Evolutionary conservation across 805 yeast species (phyloP).

Genomic region (Pichia deserticola): DNA sequence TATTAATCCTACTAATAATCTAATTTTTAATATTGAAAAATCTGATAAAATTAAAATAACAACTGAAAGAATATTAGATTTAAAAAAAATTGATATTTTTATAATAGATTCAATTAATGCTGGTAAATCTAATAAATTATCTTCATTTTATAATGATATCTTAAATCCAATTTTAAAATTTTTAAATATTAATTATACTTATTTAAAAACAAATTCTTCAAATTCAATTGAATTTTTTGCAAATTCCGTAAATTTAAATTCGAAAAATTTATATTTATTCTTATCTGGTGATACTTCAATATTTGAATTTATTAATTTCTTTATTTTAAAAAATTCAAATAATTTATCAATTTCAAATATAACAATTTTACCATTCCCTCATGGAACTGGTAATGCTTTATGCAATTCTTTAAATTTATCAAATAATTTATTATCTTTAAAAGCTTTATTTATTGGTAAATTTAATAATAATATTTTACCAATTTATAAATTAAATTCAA

Average conservation of each 20-base stretch:
- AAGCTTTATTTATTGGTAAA: conserved; percentile 18
- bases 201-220: conserved; percentile 14
- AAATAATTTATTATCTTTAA: conserved; percentile 30
- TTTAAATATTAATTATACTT: conserved; percentile 26
- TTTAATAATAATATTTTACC: too few species aligned
- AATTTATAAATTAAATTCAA: not conserved
- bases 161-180: conserved; percentile 40
- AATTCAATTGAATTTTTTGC: conserved; percentile 33
- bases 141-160: conserved; percentile 31
- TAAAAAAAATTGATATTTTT: not conserved
- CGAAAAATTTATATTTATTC: conserved; percentile 40
- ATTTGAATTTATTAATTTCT: conserved; percentile 60
- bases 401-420: conserved; percentile 49
- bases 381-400: conserved; percentile 85
- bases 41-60: not conserved
- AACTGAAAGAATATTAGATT: not conserved
- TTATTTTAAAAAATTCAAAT: not conserved
- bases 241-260: conserved; percentile 1
- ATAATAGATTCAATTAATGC: conserved; percentile 46
- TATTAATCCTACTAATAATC: too few species aligned
- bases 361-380: conserved; percentile 44
- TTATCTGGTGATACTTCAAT: conserved; percentile 86
- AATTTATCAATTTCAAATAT: not conserved
- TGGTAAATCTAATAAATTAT: conserved; percentile 30
- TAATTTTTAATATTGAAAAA: too few species aligned